Evolutionary conservation across 345 rosid genomes (phyloP).

Genomic region (Conringia planisiliqua): DNA sequence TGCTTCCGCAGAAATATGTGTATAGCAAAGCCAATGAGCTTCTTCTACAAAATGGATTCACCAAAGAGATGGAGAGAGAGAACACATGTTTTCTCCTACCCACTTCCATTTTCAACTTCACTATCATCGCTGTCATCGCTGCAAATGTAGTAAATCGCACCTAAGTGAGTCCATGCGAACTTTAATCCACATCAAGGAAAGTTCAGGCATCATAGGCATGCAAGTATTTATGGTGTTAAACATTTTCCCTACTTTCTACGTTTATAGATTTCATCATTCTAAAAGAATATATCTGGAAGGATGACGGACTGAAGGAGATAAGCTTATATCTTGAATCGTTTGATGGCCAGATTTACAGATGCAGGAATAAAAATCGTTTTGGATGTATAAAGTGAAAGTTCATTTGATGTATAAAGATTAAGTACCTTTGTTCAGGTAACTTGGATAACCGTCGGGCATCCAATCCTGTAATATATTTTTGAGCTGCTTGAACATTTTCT

Average conservation of each 20-base stretch:
- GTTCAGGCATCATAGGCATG: neutral
- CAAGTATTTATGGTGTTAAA: neutral
- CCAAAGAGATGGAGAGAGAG: neutral
- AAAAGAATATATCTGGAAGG: neutral
- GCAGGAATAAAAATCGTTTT: neutral
- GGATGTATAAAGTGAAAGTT: neutral
- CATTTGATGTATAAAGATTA: neutral
- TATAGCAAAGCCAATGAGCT: neutral
- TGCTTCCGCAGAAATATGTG: neutral
- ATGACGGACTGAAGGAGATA: neutral
- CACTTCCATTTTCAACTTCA: conserved; percentile 54
- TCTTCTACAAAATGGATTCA: neutral
- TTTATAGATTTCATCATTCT: neutral
- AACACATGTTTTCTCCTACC: conserved; percentile 32
- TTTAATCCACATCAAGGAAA: neutral
- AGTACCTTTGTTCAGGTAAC: conserved; percentile 68
- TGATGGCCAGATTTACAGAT: neutral
- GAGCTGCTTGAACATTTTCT: conserved; percentile 79
- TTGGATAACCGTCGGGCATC: conserved; percentile 92
- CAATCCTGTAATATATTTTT: conserved; percentile 91
- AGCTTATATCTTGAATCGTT: neutral
- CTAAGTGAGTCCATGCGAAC: neutral
- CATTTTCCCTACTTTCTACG: neutral
- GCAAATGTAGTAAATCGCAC: conserved; percentile 28
- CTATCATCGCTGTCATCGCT: conserved; percentile 77